Evolutionary conservation across 1,284 basidiomycete species (phyloP), one percentile per base, ranked within the genome.

Genomic region (Puccinia novopanici): DNA sequence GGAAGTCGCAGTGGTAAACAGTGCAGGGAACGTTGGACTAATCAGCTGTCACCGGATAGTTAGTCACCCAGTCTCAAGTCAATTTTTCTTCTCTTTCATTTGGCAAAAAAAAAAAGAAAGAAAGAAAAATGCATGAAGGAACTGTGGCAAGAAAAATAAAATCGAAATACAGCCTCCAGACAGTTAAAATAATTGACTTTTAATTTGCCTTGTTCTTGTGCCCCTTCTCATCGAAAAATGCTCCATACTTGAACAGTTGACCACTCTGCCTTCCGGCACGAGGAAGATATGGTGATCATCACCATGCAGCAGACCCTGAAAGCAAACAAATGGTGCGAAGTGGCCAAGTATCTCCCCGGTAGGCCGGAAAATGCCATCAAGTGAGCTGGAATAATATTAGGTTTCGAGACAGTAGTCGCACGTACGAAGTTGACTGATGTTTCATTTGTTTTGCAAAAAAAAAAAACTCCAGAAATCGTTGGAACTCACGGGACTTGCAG

Each of bases 11-110:
- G 55, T n/a, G 77, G 77, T 19, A 80, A 80, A 65, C 77, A 80
- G 61, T 80, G 77, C 54, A n/a, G 77, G 37, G 77, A 80, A 42
- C 77, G 77, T 54, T 80, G 77, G 77, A 80, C 77, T 45, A 80
- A 80, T 65, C 77, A 80, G n/a, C 70, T 80, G 12, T 73, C 68
- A 2, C 77, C 77, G 2, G 77, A 79, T 22, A 79, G 77, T 79
- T n/a, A 61, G 77, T 72, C n/a, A 30, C 13, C 9, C 40, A 45
- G n/a, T n/a, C n/a, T n/a, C n/a, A n/a, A n/a, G n/a, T n/a, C n/a
- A n/a, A n/a, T n/a, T n/a, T n/a, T 30, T 52, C 13, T 22, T 74
- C 10, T 45, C 48, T 71, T 30, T 27, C 50, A 30, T 48, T 12
- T 48, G 22, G 6, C 2, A 5, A 70, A 3, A 70, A 3, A 70